These are phyloP conservation scores for Coccomyxa subellipsoidea DNA, from an alignment of 163 green algal genomes.

Conservation along the genomic window DNA sequence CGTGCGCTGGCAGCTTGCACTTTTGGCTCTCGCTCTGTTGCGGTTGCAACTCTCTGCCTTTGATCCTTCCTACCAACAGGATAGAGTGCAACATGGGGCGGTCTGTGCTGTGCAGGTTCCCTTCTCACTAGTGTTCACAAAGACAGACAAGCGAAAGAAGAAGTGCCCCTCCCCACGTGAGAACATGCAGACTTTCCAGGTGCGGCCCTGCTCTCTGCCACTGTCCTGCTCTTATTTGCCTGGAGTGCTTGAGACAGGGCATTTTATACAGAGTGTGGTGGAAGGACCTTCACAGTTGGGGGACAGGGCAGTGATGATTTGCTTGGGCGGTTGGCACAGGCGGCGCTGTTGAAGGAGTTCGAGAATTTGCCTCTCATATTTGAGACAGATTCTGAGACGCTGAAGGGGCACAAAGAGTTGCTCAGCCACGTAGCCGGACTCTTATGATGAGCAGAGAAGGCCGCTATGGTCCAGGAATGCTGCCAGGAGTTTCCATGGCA, in stretches of 20 bases:
- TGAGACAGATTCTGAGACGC: neutral
- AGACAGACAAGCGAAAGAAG: conserved; percentile 85
- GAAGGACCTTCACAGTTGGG: neutral
- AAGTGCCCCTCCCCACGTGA: conserved; percentile 38
- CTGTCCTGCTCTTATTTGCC: neutral
- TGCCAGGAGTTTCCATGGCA: neutral
- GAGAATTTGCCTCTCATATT: neutral
- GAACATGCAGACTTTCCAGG: conserved; percentile 73
- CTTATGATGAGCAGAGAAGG: neutral
- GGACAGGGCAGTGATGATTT: neutral
- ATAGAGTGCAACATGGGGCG: no score
- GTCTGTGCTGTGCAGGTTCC: conserved; percentile 61
- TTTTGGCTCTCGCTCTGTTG: no score
- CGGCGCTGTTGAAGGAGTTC: neutral
- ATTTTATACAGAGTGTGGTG: neutral
- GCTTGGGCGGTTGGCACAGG: neutral
- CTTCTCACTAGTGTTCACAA: conserved; percentile 91
- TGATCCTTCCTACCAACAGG: no score
- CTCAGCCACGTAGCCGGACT: neutral
- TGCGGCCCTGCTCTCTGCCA: conserved; percentile 27
- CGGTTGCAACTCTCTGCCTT: no score
- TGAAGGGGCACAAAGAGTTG: neutral
- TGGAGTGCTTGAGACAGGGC: neutral
- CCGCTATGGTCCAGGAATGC: neutral
- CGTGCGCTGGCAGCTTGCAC: no score